Evolutionary conservation across 306 rosid genomes (phyloP).

Genomic region (Sindora glabra): DNA sequence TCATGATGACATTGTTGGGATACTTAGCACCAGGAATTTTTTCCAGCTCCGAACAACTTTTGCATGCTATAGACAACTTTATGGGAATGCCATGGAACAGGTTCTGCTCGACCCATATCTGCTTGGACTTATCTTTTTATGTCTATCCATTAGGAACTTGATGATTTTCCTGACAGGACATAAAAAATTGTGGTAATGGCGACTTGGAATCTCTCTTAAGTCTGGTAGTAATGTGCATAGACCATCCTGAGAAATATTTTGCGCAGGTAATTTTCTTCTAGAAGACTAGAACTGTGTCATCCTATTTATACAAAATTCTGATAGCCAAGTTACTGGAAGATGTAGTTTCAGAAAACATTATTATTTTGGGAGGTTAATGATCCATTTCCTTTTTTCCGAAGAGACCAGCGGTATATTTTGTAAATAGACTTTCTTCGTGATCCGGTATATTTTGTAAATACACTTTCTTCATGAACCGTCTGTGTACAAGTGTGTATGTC

Average conservation of each 20-base stretch:
- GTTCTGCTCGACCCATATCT: constrained; percentile 40
- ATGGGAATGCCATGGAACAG: constrained; percentile 52
- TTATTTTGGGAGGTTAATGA: no score
- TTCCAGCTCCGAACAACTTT: constrained; percentile 83
- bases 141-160: not conserved
- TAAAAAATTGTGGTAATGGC: constrained; percentile 42
- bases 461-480: no score
- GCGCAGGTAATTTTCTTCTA: constrained; percentile 55
- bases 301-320: no score
- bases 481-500: no score
- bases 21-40: constrained; percentile 75
- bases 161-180: constrained; percentile 43
- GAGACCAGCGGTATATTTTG: no score
- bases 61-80: constrained; percentile 50
- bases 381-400: no score
- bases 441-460: no score
- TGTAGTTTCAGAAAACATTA: no score
- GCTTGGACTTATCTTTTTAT: not conserved
- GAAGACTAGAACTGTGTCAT: no score
- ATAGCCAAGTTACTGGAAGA: no score
- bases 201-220: constrained; percentile 50
- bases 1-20: constrained; percentile 47
- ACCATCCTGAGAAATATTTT: constrained; percentile 73
- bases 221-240: constrained; percentile 51
- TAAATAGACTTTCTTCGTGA: no score